Percentiles rank a stretch among this genome's conserved stretches.
phyloP scores from a whole-genome alignment of 2,329 filamentous ascomycete species.

The Periconia digitata region DNA sequence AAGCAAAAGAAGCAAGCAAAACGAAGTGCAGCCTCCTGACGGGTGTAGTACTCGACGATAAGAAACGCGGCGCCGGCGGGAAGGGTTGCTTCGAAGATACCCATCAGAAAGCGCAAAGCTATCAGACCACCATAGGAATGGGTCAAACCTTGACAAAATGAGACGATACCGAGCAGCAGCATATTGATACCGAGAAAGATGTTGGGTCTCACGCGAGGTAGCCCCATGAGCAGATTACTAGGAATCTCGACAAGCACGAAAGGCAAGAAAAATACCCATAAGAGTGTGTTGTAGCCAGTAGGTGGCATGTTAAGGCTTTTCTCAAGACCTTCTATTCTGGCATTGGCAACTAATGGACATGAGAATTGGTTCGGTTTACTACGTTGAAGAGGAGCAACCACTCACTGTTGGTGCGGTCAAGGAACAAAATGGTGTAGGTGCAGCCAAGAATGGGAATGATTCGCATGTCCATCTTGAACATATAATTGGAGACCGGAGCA shows the following conservation, averaged over 20 bases:
- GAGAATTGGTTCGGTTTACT: slow-evolving; percentile 1
- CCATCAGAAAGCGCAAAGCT: slow-evolving; percentile 34
- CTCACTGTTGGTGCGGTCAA: slow-evolving; percentile 64
- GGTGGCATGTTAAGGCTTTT: slow-evolving; percentile 63
- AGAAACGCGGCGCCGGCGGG: slow-evolving; percentile 33
- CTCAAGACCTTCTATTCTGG: slow-evolving; percentile 57
- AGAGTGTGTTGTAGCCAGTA: slow-evolving; percentile 68
- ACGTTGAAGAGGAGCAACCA: no score
- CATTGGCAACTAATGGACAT: slow-evolving; percentile 63
- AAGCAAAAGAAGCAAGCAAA: slow-evolving; percentile 56
- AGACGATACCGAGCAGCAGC: slow-evolving; percentile 64
- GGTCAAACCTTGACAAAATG: slow-evolving; percentile 34
- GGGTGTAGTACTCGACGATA: slow-evolving; percentile 48
- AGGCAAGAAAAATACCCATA: slow-evolving; percentile 84
- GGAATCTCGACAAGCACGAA: slow-evolving; percentile 77
- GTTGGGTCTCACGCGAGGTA: slow-evolving; percentile 64
- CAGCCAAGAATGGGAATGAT: slow-evolving; percentile 67
- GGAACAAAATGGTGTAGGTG: slow-evolving; percentile 72
- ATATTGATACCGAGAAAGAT: slow-evolving; percentile 81
- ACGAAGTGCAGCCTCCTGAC: slow-evolving; percentile 56
- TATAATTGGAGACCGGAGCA: slow-evolving; percentile 44
- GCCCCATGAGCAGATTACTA: slow-evolving; percentile 76
- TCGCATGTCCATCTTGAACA: slow-evolving; percentile 61
- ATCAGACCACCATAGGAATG: slow-evolving; percentile 29
- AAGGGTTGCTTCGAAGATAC: slow-evolving; percentile 35